Evolutionary conservation across 495 filamentous ascomycete species (phyloP), one percentile per base, ranked within the genome.

Genomic region (Aspergillus diversus): DNA sequence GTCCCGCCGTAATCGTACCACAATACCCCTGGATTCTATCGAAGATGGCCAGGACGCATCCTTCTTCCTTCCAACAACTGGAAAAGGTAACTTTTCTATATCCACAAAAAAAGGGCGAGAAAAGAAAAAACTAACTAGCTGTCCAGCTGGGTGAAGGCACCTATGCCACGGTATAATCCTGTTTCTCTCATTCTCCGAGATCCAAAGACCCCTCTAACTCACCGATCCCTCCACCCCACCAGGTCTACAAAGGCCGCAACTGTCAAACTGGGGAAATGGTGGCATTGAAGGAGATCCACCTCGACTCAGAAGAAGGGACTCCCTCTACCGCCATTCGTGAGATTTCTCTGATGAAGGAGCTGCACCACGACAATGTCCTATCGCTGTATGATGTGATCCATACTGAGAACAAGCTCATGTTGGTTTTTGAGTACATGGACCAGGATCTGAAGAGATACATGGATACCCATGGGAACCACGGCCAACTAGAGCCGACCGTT

Each of bases 241-340:
- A 95, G 91, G 94, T 99, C 51, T 99, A 97, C 85, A 99, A 98
- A 83, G 95, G 95, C 50, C 89, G 91, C 59, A 97, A 99, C 75
- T 88, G 95, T 61, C 92, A 96, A 68, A 96, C 92, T 8, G 93
- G 93, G 70, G 93, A 97, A 73, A 86, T 97, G 59, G 95, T 99
- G 61, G 95, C 95, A 8, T 84, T 99, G 58, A 99, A 99, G 78
- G 96, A 99, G 80, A 99, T 99, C 66, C 94, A 97, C 69, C 91
- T 99, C 57, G 95, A 99, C 71, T 94, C 92, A 50, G 95, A 99
- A 83, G 95, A 99, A 81, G 95, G 95, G 55, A 97, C 96, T 0
- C 95, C 95, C 0, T 93, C 89, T 7, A 99, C 95, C 13, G 95
- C 95, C 21, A 99, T 99, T 72, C 92, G 95, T 51, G 95, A 99